Evolutionary conservation across 768 basidiomycete genomes (phyloP), one percentile per base, ranked within the genome.

Genomic region (Inosperma sp.): DNA sequence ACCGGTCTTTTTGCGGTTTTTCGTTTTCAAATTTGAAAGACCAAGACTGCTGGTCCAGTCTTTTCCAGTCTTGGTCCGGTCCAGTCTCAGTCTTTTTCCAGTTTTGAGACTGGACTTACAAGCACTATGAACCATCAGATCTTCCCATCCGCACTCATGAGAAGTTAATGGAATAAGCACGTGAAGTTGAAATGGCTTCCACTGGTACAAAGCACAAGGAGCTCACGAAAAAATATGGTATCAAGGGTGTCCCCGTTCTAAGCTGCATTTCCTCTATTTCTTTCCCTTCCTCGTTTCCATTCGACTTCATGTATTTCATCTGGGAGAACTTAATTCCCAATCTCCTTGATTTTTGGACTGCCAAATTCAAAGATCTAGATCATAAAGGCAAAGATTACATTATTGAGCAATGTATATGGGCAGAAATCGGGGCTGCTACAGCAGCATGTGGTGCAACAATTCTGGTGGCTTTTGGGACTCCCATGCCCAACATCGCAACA

Each of bases 261-360:
- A n/a, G n/a, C n/a, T n/a, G n/a, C n/a, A n/a, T n/a, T n/a, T n/a
- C n/a, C n/a, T n/a, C 50, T 0, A 51, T 75, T 16, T 58, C 58
- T 7, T 71, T 74, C 53, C 69, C 76, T 1, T 0, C n/a, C 2
- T 71, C 70, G 10, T 72, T 75, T 17, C 75, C 74, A 0, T 69
- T 70, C 53, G 76, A 80, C 44, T 74, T 76, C 60, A 77, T 79
- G 71, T 77, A 80, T 45, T 62, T 75, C 0, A 59, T 78, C 21
- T 72, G 60, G 55, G 74, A 76, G 52, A 79, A 79, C 51, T 36
- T 75, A 2, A 53, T 75, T 22, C 58, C 55, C n/a, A n/a, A n/a
- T n/a, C n/a, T n/a, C n/a, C n/a, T n/a, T n/a, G n/a, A n/a, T n/a
- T n/a, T n/a, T n/a, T n/a, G n/a, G n/a, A n/a, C n/a, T n/a, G n/a